phyloP scores from a whole-genome alignment of 805 yeast species.

The Cyberlindnera xishuangbannaensis region DNA sequence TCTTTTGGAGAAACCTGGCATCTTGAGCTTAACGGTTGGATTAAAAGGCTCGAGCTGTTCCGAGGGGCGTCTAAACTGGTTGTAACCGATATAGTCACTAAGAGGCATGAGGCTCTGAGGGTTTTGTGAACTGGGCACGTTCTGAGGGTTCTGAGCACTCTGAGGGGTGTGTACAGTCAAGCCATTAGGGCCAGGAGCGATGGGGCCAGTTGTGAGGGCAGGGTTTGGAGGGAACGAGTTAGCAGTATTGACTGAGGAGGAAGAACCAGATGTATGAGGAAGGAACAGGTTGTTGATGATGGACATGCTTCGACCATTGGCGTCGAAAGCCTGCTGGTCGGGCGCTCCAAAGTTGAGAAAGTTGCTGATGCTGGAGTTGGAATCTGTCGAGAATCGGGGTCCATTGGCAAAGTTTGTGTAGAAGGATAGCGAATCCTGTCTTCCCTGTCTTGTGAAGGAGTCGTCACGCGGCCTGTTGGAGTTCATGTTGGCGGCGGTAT shows the following conservation, averaged over 20 bases:
- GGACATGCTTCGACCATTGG: constrained; percentile 23
- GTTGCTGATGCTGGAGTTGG: constrained; percentile 24
- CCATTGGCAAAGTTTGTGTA: constrained; percentile 22
- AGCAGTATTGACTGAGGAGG: no score
- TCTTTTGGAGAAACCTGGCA: constrained; percentile 22
- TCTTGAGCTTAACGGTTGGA: constrained; percentile 28
- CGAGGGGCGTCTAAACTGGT: constrained; percentile 36
- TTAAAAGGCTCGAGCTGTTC: constrained; percentile 46
- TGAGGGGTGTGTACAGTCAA: no score
- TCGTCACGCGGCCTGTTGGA: no score
- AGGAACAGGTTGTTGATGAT: constrained; percentile 22
- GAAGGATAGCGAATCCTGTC: constrained; percentile 26
- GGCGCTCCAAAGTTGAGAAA: constrained; percentile 11
- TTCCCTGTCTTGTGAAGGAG: constrained; percentile 14
- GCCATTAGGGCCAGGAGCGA: no score
- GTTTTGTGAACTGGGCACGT: background rate
- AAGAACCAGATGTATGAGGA: no score
- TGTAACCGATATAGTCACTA: constrained; percentile 23
- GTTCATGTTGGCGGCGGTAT: constrained; percentile 3
- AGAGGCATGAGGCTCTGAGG: constrained; percentile 5
- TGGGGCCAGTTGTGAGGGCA: no score
- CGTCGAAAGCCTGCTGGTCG: constrained; percentile 16
- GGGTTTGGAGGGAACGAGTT: no score
- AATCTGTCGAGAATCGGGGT: constrained; percentile 25
- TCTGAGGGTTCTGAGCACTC: no score